phyloP scores from a whole-genome alignment of 2,329 filamentous ascomycete species.

The Xylaria sp. region DNA sequence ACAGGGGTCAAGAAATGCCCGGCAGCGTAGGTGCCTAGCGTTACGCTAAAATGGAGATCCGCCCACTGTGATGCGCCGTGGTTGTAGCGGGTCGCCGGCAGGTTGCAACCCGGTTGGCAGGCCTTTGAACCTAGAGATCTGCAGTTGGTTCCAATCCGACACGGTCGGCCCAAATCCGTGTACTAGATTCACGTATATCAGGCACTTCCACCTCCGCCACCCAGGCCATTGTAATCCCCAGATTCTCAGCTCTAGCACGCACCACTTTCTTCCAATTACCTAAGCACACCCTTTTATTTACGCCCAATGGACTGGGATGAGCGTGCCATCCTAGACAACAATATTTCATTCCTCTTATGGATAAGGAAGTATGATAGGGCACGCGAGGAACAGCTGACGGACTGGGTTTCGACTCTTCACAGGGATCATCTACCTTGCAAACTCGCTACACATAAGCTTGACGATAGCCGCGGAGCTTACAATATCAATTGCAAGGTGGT shows the following conservation, averaged over 20 bases:
- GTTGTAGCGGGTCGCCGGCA: too few relatives aligned
- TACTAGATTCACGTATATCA: background rate
- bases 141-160: too few relatives aligned
- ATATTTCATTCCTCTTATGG: slow-evolving; percentile 12
- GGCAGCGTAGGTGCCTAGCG: too few relatives aligned
- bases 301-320: slow-evolving; percentile 9
- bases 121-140: too few relatives aligned
- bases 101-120: too few relatives aligned
- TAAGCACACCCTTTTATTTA: background rate
- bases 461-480: slow-evolving; percentile 12
- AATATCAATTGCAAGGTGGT: slow-evolving; percentile 15
- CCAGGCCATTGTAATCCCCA: too few relatives aligned
- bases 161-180: background rate
- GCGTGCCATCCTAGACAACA: background rate
- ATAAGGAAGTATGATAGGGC: slow-evolving; percentile 6
- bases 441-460: slow-evolving; percentile 13
- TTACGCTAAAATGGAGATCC: too few relatives aligned
- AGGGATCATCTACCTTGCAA: slow-evolving; percentile 13
- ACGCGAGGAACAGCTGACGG: slow-evolving; percentile 10
- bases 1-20: too few relatives aligned
- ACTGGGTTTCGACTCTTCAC: slow-evolving; percentile 15
- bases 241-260: background rate
- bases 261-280: background rate
- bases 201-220: too few relatives aligned
- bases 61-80: too few relatives aligned